phyloP scores from a whole-genome alignment of 2,329 filamentous ascomycete genomes.

The Neobulgaria alba region DNA sequence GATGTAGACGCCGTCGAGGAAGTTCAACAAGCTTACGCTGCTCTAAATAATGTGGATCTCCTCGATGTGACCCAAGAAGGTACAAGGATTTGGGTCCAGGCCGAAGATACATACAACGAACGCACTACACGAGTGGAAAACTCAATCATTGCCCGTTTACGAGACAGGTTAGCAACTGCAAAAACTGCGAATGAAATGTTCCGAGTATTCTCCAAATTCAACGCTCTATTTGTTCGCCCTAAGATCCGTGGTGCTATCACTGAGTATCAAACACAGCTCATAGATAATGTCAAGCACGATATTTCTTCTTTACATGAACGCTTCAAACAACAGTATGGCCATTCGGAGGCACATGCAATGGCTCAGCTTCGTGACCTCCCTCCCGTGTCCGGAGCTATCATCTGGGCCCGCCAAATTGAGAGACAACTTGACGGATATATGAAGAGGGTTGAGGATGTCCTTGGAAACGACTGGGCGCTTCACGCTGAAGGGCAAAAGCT shows the following conservation, averaged over 20 bases:
- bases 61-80: slow-evolving; percentile 86
- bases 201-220: slow-evolving; percentile 98
- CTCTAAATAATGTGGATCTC: slow-evolving; percentile 88
- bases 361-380: slow-evolving; percentile 92
- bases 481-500: slow-evolving; percentile 94
- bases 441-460: slow-evolving; percentile 97
- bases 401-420: slow-evolving; percentile 96
- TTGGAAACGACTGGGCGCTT: slow-evolving; percentile 88
- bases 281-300: slow-evolving; percentile 95
- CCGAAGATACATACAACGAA: slow-evolving; percentile 94
- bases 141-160: slow-evolving; percentile 89
- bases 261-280: slow-evolving; percentile 95
- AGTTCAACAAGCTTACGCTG: slow-evolving; percentile 88
- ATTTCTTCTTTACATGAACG: slow-evolving; percentile 90
- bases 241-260: slow-evolving; percentile 97
- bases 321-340: slow-evolving; percentile 97
- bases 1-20: slow-evolving; percentile 97
- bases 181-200: slow-evolving; percentile 99
- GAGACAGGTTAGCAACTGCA: slow-evolving; percentile 87
- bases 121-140: slow-evolving; percentile 96
- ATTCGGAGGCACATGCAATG: slow-evolving; percentile 97
- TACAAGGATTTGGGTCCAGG: slow-evolving; percentile 84
- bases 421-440: slow-evolving; percentile 93
- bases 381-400: slow-evolving; percentile 92
- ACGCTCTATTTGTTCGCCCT: slow-evolving; percentile 94